Conservation (phyloP, 805 yeast species). For the Suhomyces pyralidae region DNA sequence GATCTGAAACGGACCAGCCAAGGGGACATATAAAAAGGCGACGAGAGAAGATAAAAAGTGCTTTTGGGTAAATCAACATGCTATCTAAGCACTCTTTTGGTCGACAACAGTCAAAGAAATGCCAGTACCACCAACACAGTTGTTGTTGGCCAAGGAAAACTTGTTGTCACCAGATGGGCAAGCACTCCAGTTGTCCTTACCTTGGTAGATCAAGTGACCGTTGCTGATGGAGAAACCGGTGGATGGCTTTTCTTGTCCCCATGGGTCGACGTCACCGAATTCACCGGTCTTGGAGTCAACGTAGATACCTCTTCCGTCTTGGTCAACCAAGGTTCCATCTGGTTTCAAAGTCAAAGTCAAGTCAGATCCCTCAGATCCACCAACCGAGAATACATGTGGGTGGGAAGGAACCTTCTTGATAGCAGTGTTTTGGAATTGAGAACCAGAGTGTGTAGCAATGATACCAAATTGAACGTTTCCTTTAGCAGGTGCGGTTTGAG, state of each 20-base stretch:
- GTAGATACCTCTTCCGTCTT: conserved; percentile 26
- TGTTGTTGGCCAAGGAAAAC: conserved; percentile 23
- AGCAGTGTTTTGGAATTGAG: conserved; percentile 21
- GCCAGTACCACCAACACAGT: conserved; percentile 28
- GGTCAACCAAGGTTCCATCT: conserved; percentile 30
- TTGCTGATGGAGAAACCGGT: conserved; percentile 38
- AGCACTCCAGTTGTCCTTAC: conserved; percentile 36
- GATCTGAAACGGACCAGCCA: background rate
- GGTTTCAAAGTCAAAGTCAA: conserved; percentile 21
- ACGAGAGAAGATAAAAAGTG: background rate
- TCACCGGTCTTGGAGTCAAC: conserved; percentile 30
- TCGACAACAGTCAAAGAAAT: conserved; percentile 22
- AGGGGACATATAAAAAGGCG: background rate
- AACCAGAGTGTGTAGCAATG: conserved; percentile 22
- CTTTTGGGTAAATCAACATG: background rate
- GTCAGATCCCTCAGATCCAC: conserved; percentile 28
- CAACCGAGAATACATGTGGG: conserved; percentile 34
- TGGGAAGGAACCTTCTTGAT: conserved; percentile 29
- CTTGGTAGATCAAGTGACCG: conserved; percentile 35
- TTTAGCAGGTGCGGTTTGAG: conserved; percentile 5
- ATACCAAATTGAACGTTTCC: conserved; percentile 16
- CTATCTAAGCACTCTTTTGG: background rate
- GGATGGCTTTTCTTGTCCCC: conserved; percentile 30
- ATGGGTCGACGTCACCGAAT: conserved; percentile 32
- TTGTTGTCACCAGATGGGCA: conserved; percentile 29